Evolutionary conservation across 805 yeast genomes (phyloP), one percentile per base, ranked within the genome.

Genomic region (Saccharomycopsis microspora): DNA sequence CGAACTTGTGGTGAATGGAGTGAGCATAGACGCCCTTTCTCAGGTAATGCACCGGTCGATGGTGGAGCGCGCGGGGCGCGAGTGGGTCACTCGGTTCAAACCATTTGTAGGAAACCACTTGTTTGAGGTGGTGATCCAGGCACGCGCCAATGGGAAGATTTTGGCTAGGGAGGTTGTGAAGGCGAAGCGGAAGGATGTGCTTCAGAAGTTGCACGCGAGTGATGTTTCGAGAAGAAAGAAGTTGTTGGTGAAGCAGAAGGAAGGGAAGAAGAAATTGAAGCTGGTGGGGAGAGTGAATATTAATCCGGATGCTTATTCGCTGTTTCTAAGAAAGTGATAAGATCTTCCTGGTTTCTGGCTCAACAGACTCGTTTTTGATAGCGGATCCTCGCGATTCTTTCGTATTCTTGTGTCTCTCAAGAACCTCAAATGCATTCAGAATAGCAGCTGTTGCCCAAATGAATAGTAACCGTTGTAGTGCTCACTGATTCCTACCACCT

Each of bases 141-240:
- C 97, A 3, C 74, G 76, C 55, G 89, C 90, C 9, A 83, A 82
- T 50, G 77, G 75, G 57, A 80, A 82, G 59, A 80, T 88, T 30
- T 71, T 90, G 5, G 96, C 97, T 1, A 70, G 98, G 53, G 96
- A 90, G 59, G 89, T 97, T 0, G 85, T 93, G 54, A 85, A 86
- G 61, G 97, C 97, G 4, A 77, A 86, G 60, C 71, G 96, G 51
- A 90, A 90, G 64, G 97, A 90, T 64, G 98, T 90, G n/a, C 70
- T 93, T 47, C 95, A 93, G 32, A 85, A 80, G 59, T 67, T 93
- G 51, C 97, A 90, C 64, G 98, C 97, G 0, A 80, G 96, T 19
- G 98, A 90, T 68, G 76, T 89, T 34, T 76, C 94, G 0, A 74
- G 98, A 66, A 73, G 96, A 53, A 88, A 88, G 69, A 90, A 90